These are phyloP conservation scores for Quercus bicolor DNA, from an alignment of 306 rosid species.

Conservation along the genomic window DNA sequence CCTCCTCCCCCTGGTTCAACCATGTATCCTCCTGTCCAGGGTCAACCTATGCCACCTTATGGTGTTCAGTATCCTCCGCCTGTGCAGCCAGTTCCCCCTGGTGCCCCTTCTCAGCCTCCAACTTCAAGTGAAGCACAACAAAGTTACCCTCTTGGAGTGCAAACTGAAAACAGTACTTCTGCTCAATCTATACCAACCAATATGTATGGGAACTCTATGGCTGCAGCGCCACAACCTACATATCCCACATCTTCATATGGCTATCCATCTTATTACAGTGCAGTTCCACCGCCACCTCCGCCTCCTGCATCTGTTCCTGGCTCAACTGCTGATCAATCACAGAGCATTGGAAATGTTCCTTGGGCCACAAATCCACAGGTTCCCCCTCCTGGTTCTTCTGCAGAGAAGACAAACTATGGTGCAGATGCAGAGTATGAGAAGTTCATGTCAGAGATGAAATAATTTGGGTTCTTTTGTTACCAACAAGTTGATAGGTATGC, in stretches of 20 bases:
- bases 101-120: slow-evolving; percentile 66
- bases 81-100: slow-evolving; percentile 70
- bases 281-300: slow-evolving; percentile 81
- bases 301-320: slow-evolving; percentile 43
- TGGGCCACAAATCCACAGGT: slow-evolving; percentile 68
- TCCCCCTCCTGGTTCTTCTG: slow-evolving; percentile 57
- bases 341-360: slow-evolving; percentile 56
- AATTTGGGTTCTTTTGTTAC: slow-evolving; percentile 27
- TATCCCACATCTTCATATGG: slow-evolving; percentile 76
- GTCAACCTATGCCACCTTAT: slow-evolving; percentile 76
- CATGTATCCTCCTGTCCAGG: slow-evolving; percentile 75
- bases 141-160: slow-evolving; percentile 90
- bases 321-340: slow-evolving; percentile 53
- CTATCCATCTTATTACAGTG: slow-evolving; percentile 69
- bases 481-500: slow-evolving; percentile 11
- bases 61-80: slow-evolving; percentile 72
- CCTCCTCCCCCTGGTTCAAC: slow-evolving; percentile 94
- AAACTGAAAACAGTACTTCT: slow-evolving; percentile 54
- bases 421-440: slow-evolving; percentile 93
- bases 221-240: slow-evolving; percentile 64
- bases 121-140: slow-evolving; percentile 69
- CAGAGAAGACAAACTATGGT: slow-evolving; percentile 57
- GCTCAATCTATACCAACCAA: slow-evolving; percentile 48
- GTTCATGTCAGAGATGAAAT: slow-evolving; percentile 98
- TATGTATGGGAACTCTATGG: slow-evolving; percentile 53